A percentile compares a stretch with the other conserved stretches of the same genome.
Conservation (phyloP, 2,329 filamentous ascomycete genomes). For the Paecilomyces sp. region DNA sequence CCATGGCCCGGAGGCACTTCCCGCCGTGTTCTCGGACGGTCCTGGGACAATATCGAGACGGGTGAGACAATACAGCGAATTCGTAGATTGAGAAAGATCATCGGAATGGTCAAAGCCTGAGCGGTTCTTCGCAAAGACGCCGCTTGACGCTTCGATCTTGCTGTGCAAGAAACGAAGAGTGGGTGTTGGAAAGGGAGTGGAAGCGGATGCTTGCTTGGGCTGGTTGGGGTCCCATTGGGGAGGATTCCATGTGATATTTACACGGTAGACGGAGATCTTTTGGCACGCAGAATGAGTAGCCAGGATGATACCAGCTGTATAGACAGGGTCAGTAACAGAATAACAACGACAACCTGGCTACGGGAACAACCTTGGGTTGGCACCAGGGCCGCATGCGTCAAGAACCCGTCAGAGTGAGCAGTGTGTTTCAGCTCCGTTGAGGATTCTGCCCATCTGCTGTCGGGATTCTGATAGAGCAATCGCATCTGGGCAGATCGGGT, state of each 20-base stretch:
- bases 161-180: conserved; percentile 30
- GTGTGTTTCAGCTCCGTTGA: conserved; percentile 68
- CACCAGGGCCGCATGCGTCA: conserved; percentile 71
- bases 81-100: conserved; percentile 16
- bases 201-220: conserved; percentile 15
- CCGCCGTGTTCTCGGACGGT: conserved; percentile 49
- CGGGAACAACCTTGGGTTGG: conserved; percentile 59
- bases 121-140: conserved; percentile 20
- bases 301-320: conserved; percentile 25
- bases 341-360: conserved; percentile 1
- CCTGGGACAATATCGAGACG: conserved; percentile 68
- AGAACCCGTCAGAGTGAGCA: conserved; percentile 63
- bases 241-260: conserved; percentile 67
- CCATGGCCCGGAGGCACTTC: conserved; percentile 53
- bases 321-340: neutral
- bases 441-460: conserved; percentile 63
- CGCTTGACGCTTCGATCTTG: conserved; percentile 29
- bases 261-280: conserved; percentile 66
- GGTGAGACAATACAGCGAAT: conserved; percentile 55
- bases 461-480: conserved; percentile 70
- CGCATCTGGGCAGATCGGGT: conserved; percentile 67
- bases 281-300: conserved; percentile 49
- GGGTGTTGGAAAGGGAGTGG: conserved; percentile 24
- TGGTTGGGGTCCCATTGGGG: conserved; percentile 47
- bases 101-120: conserved; percentile 14